These are phyloP conservation scores for Tulasnella sp. DNA, from an alignment of 768 basidiomycete species.

Conservation along the genomic window DNA sequence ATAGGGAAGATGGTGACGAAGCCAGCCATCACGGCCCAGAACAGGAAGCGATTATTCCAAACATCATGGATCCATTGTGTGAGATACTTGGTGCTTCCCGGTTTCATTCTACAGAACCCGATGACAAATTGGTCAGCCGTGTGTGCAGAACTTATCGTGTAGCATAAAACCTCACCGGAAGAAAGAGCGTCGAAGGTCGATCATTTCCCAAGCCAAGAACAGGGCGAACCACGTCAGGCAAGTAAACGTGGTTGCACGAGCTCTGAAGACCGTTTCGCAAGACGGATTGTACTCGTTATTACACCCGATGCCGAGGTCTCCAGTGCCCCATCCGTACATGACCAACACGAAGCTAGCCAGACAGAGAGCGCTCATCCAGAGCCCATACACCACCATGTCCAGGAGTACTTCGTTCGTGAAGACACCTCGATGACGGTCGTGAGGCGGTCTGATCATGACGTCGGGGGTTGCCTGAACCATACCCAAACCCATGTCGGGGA, in stretches of 20 bases:
- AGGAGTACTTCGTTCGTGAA: conserved; percentile 33
- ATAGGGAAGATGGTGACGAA: conserved; percentile 32
- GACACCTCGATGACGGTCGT: conserved; percentile 31
- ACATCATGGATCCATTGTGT: conserved; percentile 28
- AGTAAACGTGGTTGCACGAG: conserved; percentile 34
- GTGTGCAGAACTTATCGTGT: conserved; percentile 11
- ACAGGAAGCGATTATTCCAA: conserved; percentile 33
- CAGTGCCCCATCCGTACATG: conserved; percentile 30
- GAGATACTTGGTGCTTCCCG: conserved; percentile 31
- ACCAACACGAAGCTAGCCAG: conserved; percentile 34
- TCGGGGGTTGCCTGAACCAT: conserved; percentile 44
- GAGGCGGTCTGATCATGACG: conserved; percentile 43
- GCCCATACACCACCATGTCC: conserved; percentile 35
- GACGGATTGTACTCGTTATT: conserved; percentile 30
- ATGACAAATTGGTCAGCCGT: not conserved
- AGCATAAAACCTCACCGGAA: conserved; percentile 27
- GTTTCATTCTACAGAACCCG: conserved; percentile 23
- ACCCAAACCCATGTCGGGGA: conserved; percentile 51
- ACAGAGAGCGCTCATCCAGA: conserved; percentile 32
- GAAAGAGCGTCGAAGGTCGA: conserved; percentile 26
- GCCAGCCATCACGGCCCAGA: conserved; percentile 30
- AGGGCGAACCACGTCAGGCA: conserved; percentile 25
- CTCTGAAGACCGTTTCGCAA: conserved; percentile 34
- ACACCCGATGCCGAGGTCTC: conserved; percentile 30
- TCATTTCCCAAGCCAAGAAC: conserved; percentile 27